Evolutionary conservation across 1,284 basidiomycete species (phyloP), one percentile per base, ranked within the genome.

Genomic region (Sporisorium sorghi): DNA sequence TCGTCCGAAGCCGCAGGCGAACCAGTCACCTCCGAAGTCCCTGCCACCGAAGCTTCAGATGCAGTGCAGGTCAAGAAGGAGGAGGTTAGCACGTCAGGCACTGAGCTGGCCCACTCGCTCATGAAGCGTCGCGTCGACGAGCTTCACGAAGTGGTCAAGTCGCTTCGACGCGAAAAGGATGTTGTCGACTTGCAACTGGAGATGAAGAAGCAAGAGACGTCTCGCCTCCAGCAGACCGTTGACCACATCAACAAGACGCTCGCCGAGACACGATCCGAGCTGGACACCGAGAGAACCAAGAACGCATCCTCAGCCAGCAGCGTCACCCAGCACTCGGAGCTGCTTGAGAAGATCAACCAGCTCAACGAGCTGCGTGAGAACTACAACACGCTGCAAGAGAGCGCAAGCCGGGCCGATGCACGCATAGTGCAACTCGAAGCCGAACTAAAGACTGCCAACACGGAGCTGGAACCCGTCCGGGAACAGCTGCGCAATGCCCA

Each of bases 141-240:
- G 62, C 86, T 95, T 17, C 91, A 91, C 44, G 90, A 91, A 35
- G 91, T 96, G 19, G 90, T 95, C 48, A 88, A 90, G 1, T 94
- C 92, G 84, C 86, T 95, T 33, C 89, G 93, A 28, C 92, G 91
- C 78, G 93, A 95, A 86, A 94, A 94, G 85, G 92, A 94, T 82
- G 92, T 94, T 58, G 90, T 92, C 42, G 93, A 94, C 72, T 88
- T 94, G 37, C 92, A 95, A 78, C 88, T 93, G 44, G 92, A 94
- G 78, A 88, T 95, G 55, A 88, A 89, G 86, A 93, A 92, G 85
- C 92, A 94, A 82, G 93, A 95, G 85, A 91, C 88, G 70, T 86
- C 89, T 8, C 89, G 93, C 2, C 85, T 93, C 51, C 92, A 91
- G 85, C 86, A 88, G 26, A 91, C 93, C 79, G 88, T 92, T 26